Conservation (phyloP, 1,284 basidiomycete genomes). For the Macrocystidia cucumis region DNA sequence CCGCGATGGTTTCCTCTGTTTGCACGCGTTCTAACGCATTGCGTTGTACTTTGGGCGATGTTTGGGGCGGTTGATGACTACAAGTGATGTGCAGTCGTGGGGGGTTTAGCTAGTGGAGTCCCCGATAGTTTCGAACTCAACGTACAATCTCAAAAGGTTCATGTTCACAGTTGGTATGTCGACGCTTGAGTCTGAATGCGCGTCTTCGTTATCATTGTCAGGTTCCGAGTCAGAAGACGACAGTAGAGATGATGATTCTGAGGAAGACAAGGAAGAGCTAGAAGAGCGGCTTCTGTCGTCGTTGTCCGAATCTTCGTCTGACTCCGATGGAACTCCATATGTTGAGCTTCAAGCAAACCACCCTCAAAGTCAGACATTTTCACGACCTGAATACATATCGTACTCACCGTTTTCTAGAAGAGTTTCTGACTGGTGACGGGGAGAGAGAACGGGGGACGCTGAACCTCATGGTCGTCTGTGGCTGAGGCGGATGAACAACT, state of each 20-base stretch:
- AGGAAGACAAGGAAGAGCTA: not conserved
- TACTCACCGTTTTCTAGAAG: too few species aligned
- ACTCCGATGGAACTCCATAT: conserved; percentile 48
- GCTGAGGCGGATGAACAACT: too few species aligned
- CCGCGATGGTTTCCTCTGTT: conserved; percentile 60
- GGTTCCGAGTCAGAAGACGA: conserved; percentile 30
- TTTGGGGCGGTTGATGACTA: conserved; percentile 18
- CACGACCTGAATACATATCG: conserved; percentile 4
- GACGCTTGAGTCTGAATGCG: conserved; percentile 12
- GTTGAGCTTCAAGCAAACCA: conserved; percentile 34
- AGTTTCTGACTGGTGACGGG: conserved; percentile 49
- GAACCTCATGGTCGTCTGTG: conserved; percentile 48
- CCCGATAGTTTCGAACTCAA: not conserved
- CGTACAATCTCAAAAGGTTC: conserved; percentile 15
- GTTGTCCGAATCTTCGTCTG: conserved; percentile 33
- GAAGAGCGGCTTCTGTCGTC: conserved; percentile 8
- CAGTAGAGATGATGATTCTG: conserved; percentile 12
- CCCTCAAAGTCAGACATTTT: conserved; percentile 10
- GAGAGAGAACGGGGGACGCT: conserved; percentile 52
- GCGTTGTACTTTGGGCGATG: conserved; percentile 24
- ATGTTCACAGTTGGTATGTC: conserved; percentile 20
- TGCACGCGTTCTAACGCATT: conserved; percentile 47
- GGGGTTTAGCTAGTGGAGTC: not conserved
- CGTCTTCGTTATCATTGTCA: conserved; percentile 26
- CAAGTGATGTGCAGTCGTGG: not conserved